Evolutionary conservation across 2,329 filamentous ascomycete species (phyloP).

Genomic region (Fusarium sulawesiense): DNA sequence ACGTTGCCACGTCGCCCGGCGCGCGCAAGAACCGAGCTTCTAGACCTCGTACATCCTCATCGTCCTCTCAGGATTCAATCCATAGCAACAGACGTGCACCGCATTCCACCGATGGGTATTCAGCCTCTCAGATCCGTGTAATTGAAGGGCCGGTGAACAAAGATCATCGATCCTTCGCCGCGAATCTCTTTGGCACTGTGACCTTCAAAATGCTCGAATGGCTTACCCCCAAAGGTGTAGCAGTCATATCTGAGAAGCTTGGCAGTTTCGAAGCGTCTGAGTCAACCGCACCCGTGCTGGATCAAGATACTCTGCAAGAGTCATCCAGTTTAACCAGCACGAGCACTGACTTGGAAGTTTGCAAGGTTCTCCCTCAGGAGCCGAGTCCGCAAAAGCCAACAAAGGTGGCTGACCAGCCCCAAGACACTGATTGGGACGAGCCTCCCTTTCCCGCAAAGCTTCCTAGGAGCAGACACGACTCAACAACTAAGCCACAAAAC

Average conservation of each 20-base stretch:
- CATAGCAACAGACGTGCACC: neutral
- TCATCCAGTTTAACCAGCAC: neutral
- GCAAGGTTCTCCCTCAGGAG: neutral
- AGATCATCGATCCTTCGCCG: constrained; percentile 70
- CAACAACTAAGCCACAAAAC: constrained; percentile 24
- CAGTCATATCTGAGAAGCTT: constrained; percentile 58
- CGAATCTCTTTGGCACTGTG: constrained; percentile 72
- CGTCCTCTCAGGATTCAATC: constrained; percentile 8
- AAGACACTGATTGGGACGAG: constrained; percentile 8
- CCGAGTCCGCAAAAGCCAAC: neutral
- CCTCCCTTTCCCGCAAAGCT: constrained; percentile 2
- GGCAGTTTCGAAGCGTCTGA: constrained; percentile 17
- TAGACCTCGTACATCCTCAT: constrained; percentile 15
- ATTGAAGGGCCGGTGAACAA: constrained; percentile 61
- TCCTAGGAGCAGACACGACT: constrained; percentile 19
- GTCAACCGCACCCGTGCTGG: neutral
- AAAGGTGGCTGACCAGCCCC: neutral
- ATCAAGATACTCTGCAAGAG: constrained; percentile 1
- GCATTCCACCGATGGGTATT: neutral
- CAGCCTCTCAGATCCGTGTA: constrained; percentile 51
- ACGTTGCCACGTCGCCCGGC: neutral
- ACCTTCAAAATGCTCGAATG: constrained; percentile 78
- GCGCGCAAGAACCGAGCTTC: constrained; percentile 13
- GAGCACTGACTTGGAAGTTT: neutral
- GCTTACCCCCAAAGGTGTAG: constrained; percentile 70